Conservation (phyloP, 495 filamentous ascomycete species). For the Trichoderma virens region DNA sequence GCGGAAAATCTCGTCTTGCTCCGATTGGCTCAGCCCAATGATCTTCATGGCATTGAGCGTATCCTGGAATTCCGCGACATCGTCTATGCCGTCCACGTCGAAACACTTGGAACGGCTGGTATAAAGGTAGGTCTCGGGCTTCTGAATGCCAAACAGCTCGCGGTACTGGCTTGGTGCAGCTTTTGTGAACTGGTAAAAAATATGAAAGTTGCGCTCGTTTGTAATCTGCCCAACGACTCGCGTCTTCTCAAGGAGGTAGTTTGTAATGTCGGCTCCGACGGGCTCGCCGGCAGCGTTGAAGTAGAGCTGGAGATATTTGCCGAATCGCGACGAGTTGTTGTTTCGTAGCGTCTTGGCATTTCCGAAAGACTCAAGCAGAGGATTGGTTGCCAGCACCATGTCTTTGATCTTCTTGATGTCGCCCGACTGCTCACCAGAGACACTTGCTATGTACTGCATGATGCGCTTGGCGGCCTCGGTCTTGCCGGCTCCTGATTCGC, state of each 20-base stretch:
- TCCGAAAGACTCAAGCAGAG: slow-evolving; percentile 92
- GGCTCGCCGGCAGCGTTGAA: slow-evolving; percentile 93
- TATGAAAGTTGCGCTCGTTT: slow-evolving; percentile 98
- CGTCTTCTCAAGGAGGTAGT: slow-evolving; percentile 93
- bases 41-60: slow-evolving; percentile 91
- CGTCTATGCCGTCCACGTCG: slow-evolving; percentile 89
- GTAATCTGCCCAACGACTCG: slow-evolving; percentile 92
- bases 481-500: slow-evolving; percentile 97
- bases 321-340: slow-evolving; percentile 97
- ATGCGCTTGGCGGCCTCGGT: slow-evolving; percentile 99
- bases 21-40: slow-evolving; percentile 78
- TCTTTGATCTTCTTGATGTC: slow-evolving; percentile 98
- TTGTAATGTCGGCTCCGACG: slow-evolving; percentile 94
- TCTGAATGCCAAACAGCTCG: slow-evolving; percentile 79
- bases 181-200: slow-evolving; percentile 99
- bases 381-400: slow-evolving; percentile 98
- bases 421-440: slow-evolving; percentile 78
- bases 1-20: slow-evolving; percentile 95
- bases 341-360: slow-evolving; percentile 97
- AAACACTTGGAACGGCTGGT: slow-evolving; percentile 90
- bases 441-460: slow-evolving; percentile 99
- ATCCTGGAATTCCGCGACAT: slow-evolving; percentile 81
- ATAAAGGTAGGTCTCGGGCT: slow-evolving; percentile 90
- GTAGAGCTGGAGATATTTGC: slow-evolving; percentile 96
- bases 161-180: slow-evolving; percentile 80